Evolutionary conservation across 306 rosid species (phyloP).

Genomic region (Fragaria vesca): DNA sequence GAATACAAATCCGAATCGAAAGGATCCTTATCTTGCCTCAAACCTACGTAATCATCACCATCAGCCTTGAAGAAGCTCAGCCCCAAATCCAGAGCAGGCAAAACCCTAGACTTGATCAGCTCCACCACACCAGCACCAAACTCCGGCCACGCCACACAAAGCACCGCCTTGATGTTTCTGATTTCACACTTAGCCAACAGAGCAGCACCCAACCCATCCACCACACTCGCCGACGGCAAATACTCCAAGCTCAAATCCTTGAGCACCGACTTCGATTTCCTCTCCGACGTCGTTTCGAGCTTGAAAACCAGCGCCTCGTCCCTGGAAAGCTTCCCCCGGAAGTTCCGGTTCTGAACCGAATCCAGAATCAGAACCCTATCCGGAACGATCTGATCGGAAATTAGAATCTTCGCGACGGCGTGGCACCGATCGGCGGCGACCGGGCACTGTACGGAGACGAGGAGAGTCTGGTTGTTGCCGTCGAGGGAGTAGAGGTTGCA

Average conservation of each 20-base stretch:
- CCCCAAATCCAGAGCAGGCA: conserved; percentile 47
- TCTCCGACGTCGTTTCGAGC: conserved; percentile 65
- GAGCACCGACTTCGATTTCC: conserved; percentile 36
- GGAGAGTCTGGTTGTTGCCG: conserved; percentile 23
- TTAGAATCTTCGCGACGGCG: conserved; percentile 45
- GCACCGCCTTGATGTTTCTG: conserved; percentile 50
- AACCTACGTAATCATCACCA: conserved; percentile 25
- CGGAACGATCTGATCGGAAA: conserved; percentile 43
- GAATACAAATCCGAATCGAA: conserved; percentile 62
- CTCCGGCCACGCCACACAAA: conserved; percentile 79
- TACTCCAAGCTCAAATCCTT: conserved; percentile 42
- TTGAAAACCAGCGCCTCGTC: conserved; percentile 59
- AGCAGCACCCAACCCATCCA: conserved; percentile 77
- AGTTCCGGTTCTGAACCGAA: conserved; percentile 44
- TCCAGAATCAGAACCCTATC: conserved; percentile 55
- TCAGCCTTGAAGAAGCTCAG: conserved; percentile 10
- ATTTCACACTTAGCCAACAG: conserved; percentile 60
- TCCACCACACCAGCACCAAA: conserved; percentile 46
- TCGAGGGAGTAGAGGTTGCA: conserved; percentile 45
- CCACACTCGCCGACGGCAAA: conserved; percentile 82
- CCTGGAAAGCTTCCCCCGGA: conserved; percentile 54
- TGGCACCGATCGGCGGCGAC: conserved; percentile 49
- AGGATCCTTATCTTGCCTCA: conserved; percentile 42
- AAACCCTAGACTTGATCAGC: conserved; percentile 44
- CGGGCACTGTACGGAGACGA: conserved; percentile 43